phyloP scores from a whole-genome alignment of 2,329 filamentous ascomycete species.

The Beauveria medogensis region DNA sequence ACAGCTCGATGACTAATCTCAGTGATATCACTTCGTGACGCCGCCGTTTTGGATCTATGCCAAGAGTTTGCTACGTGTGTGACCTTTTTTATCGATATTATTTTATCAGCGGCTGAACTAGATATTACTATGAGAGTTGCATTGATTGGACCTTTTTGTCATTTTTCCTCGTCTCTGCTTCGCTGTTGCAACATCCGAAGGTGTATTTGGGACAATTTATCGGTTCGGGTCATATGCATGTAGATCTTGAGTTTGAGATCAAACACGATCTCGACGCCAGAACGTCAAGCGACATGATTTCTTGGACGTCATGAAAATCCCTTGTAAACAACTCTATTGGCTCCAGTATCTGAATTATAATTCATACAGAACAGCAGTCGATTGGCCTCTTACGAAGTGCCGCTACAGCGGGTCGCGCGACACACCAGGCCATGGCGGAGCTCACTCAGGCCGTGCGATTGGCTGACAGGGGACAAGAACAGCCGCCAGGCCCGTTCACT shows the following conservation, averaged over 20 bases:
- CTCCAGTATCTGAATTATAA: background rate
- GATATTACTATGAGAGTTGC: too few species aligned
- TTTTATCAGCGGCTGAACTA: too few species aligned
- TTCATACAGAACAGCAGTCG: too few species aligned
- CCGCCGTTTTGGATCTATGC: background rate
- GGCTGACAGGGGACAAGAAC: background rate
- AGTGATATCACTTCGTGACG: background rate
- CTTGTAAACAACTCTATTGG: background rate
- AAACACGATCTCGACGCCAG: too few species aligned
- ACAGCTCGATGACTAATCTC: conserved; percentile 5
- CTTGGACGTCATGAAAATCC: fast-evolving
- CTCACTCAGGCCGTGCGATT: background rate
- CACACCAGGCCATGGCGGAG: background rate
- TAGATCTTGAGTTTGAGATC: too few species aligned
- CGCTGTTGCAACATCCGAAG: too few species aligned
- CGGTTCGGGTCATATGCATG: too few species aligned
- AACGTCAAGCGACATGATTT: too few species aligned
- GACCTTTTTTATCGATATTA: too few species aligned
- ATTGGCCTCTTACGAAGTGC: background rate
- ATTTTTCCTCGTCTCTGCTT: too few species aligned
- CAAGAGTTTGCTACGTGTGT: background rate
- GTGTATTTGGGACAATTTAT: too few species aligned
- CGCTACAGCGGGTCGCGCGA: background rate
- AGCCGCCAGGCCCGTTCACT: conserved; percentile 2
- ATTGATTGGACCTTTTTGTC: too few species aligned